These are phyloP conservation scores for Cephaloascus fragrans DNA, from an alignment of 805 yeast genomes.

Conservation along the genomic window DNA sequence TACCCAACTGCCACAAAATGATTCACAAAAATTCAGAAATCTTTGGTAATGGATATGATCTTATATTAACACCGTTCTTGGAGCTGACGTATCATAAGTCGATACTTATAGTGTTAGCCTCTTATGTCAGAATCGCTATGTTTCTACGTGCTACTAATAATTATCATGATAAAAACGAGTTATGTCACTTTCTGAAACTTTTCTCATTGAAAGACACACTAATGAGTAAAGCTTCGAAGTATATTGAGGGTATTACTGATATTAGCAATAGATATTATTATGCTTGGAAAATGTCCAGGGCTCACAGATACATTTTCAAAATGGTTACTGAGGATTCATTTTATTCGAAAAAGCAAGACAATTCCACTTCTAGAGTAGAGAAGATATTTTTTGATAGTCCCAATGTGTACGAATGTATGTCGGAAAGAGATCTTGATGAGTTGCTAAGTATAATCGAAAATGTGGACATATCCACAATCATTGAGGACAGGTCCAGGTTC, in stretches of 20 bases:
- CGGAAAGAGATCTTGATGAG: neutral
- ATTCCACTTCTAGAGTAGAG: no score
- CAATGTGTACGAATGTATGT: neutral
- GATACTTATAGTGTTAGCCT: constrained; percentile 9
- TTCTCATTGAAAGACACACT: constrained; percentile 5
- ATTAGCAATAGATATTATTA: constrained; percentile 52
- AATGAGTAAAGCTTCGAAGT: constrained; percentile 28
- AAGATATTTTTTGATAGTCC: no score
- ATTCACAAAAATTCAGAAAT: constrained; percentile 15
- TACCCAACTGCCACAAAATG: constrained; percentile 24
- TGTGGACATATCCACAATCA: neutral
- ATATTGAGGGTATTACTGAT: constrained; percentile 26
- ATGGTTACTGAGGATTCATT: constrained; percentile 19
- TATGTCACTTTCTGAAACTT: constrained; percentile 1
- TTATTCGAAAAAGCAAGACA: constrained; percentile 6
- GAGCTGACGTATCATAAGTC: constrained; percentile 28
- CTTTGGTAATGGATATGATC: constrained; percentile 26
- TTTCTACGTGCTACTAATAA: neutral
- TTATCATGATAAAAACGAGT: constrained; percentile 5
- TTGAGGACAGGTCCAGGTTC: neutral
- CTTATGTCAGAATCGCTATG: neutral
- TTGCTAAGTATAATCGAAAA: neutral
- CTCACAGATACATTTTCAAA: constrained; percentile 32
- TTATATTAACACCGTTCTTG: constrained; percentile 23
- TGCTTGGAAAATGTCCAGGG: constrained; percentile 60